Conservation (phyloP, 495 filamentous ascomycete species). For the Podospora sp. region DNA sequence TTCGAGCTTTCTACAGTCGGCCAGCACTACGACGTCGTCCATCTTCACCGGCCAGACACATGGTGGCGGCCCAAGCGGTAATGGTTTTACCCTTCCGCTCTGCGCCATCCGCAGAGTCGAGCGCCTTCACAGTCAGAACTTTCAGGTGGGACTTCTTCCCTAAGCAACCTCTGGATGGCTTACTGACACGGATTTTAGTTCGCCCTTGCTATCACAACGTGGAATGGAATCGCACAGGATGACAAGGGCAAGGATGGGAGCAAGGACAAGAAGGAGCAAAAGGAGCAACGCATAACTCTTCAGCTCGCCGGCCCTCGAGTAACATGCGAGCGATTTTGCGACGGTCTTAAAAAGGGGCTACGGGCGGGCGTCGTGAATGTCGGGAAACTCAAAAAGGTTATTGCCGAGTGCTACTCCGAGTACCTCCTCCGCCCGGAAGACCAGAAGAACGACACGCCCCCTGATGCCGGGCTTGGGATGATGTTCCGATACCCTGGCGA, state of each 20-base stretch:
- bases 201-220: slow-evolving; percentile 90
- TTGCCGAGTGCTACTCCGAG: slow-evolving; percentile 88
- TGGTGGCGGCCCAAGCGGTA: slow-evolving; percentile 88
- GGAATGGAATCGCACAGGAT: slow-evolving; percentile 74
- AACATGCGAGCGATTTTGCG: slow-evolving; percentile 93
- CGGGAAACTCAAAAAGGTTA: slow-evolving; percentile 74
- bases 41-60: slow-evolving; percentile 86
- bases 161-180: neutral
- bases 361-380: slow-evolving; percentile 84
- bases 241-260: slow-evolving; percentile 44
- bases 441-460: slow-evolving; percentile 62
- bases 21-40: slow-evolving; percentile 72
- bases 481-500: slow-evolving; percentile 95
- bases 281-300: slow-evolving; percentile 81
- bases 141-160: slow-evolving; percentile 51
- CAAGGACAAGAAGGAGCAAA: slow-evolving; percentile 55
- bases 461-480: slow-evolving; percentile 91
- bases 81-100: slow-evolving; percentile 95
- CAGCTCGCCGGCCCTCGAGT: slow-evolving; percentile 86
- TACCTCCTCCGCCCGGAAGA: slow-evolving; percentile 71
- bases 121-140: slow-evolving; percentile 83
- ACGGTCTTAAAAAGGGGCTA: slow-evolving; percentile 86
- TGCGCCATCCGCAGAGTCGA: slow-evolving; percentile 91
- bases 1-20: slow-evolving; percentile 79
- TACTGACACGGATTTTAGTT: slow-evolving; percentile 55